Evolutionary conservation across 805 yeast species (phyloP).

Genomic region (Saccharomycopsis fibuligera): DNA sequence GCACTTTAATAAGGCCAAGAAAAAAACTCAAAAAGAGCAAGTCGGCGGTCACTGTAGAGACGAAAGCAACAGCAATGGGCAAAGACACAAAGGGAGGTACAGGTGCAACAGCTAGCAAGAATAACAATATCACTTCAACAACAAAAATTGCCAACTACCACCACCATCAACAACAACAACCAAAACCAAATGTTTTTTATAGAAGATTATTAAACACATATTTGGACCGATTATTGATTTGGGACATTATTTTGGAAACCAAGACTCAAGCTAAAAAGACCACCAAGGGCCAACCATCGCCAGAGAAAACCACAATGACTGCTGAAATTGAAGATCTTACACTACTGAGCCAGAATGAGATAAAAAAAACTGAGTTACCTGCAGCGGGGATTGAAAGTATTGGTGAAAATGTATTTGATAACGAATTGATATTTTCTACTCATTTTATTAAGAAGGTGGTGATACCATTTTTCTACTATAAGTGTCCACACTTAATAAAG

Average conservation of each 20-base stretch:
- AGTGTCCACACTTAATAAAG: slow-evolving; percentile 15
- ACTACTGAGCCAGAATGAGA: neutral
- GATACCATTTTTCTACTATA: slow-evolving; percentile 17
- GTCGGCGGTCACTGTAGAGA: neutral
- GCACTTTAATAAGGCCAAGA: slow-evolving; percentile 6
- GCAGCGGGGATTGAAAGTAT: neutral
- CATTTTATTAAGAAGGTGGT: slow-evolving; percentile 12
- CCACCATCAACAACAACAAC: too few relatives aligned
- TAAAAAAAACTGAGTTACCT: too few relatives aligned
- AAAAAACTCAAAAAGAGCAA: neutral
- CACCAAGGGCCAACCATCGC: neutral
- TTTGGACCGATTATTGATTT: slow-evolving; percentile 18
- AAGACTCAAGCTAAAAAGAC: neutral
- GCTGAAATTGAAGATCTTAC: neutral
- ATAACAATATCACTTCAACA: neutral
- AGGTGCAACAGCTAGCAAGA: neutral
- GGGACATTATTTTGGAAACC: slow-evolving; percentile 19
- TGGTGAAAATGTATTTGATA: slow-evolving; percentile 4
- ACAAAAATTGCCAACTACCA: too few relatives aligned
- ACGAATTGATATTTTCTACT: slow-evolving; percentile 7
- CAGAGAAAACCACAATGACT: too few relatives aligned
- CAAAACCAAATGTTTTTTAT: slow-evolving; percentile 4
- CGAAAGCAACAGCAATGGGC: neutral
- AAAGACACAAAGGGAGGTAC: neutral
- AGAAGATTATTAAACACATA: slow-evolving; percentile 11